Conservation (phyloP, 2,329 filamentous ascomycete species). For the Coniochaeta sp. region DNA sequence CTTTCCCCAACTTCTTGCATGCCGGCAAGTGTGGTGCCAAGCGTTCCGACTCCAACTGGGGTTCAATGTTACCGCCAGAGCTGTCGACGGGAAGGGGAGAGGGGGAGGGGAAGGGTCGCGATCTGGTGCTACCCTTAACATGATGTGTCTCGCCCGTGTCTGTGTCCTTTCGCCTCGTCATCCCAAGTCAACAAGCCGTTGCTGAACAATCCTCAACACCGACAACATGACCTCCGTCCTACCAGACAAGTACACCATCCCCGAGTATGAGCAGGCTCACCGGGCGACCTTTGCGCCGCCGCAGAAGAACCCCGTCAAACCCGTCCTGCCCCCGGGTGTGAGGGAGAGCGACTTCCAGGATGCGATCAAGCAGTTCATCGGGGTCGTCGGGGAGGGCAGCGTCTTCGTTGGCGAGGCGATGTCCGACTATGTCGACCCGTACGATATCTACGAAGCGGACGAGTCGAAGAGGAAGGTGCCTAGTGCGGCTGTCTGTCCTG, state of each 20-base stretch:
- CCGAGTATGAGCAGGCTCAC: constrained; percentile 33
- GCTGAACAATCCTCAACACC: background rate
- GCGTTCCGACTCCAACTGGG: background rate
- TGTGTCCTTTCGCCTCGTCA: background rate
- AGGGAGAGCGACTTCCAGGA: constrained; percentile 26
- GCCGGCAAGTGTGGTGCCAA: constrained; percentile 1
- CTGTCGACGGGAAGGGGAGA: too few relatives aligned
- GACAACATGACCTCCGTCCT: constrained; percentile 10
- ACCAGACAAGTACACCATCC: constrained; percentile 25
- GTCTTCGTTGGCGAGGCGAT: constrained; percentile 30
- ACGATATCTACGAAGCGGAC: constrained; percentile 33
- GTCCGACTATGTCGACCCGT: constrained; percentile 38
- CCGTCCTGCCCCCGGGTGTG: constrained; percentile 32
- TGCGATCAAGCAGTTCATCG: constrained; percentile 26
- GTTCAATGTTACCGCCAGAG: background rate
- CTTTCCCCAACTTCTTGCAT: background rate
- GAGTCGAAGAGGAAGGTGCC: constrained; percentile 29
- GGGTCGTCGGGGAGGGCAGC: constrained; percentile 27
- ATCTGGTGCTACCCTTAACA: too few relatives aligned
- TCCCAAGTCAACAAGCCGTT: background rate
- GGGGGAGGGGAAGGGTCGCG: too few relatives aligned
- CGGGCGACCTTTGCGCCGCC: constrained; percentile 31
- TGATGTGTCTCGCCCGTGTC: too few relatives aligned
- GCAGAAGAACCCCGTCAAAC: constrained; percentile 25
- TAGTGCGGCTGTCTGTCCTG: constrained; percentile 33